Conservation (phyloP, 2,329 filamentous ascomycete genomes). For the Aspergillus awamori region DNA sequence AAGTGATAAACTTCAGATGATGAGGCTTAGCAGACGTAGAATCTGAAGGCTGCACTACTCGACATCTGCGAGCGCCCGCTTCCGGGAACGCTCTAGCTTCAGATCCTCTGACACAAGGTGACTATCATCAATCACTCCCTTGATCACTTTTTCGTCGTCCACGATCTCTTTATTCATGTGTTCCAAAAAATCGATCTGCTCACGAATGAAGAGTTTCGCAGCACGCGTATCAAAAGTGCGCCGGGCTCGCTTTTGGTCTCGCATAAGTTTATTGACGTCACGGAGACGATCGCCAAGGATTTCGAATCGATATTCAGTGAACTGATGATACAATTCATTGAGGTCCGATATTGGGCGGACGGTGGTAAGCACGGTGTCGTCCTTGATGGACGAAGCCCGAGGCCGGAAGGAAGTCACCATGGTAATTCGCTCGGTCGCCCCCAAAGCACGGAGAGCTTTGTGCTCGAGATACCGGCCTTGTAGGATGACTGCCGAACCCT, state of each 20-base stretch:
- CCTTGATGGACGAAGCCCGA: constrained; percentile 55
- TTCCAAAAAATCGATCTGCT: constrained; percentile 22
- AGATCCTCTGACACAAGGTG: constrained; percentile 43
- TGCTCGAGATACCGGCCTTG: constrained; percentile 70
- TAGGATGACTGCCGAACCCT: constrained; percentile 66
- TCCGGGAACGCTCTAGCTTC: constrained; percentile 30
- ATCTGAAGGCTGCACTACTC: constrained; percentile 1
- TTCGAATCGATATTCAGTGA: constrained; percentile 64
- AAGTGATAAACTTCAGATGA: not conserved
- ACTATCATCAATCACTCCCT: constrained; percentile 39
- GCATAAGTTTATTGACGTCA: constrained; percentile 27
- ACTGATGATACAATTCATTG: constrained; percentile 63
- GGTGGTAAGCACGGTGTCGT: constrained; percentile 64
- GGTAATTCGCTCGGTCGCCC: constrained; percentile 63
- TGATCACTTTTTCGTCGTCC: constrained; percentile 43
- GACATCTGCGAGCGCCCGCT: constrained; percentile 22
- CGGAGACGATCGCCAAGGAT: constrained; percentile 62
- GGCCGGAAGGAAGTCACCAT: constrained; percentile 70
- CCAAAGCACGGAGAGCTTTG: constrained; percentile 61
- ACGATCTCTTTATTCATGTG: constrained; percentile 47
- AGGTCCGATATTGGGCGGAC: constrained; percentile 62
- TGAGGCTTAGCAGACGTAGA: not conserved
- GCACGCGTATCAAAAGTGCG: constrained; percentile 29
- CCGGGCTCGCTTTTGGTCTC: constrained; percentile 36
- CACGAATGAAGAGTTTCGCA: constrained; percentile 15